Conservation (phyloP, 257 asterid genomes). For the Cordia subcordata region DNA sequence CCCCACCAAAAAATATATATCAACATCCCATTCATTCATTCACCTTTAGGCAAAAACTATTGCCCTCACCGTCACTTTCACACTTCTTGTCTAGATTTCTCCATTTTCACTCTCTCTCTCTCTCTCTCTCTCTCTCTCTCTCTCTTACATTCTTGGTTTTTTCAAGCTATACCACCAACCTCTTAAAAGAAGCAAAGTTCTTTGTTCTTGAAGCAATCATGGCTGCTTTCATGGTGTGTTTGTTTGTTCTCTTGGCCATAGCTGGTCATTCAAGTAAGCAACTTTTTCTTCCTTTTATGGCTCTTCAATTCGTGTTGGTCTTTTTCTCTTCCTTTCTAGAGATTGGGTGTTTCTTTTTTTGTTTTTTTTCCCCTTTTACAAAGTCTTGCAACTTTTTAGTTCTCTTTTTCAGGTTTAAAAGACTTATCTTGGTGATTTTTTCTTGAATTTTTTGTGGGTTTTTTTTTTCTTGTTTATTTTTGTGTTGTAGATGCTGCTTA, state of each 20-base stretch:
- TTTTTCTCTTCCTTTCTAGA: background rate
- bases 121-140: slow-evolving; percentile 2
- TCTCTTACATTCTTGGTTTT: background rate
- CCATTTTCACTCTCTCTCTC: background rate
- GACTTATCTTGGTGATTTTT: background rate
- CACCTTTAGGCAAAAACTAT: background rate
- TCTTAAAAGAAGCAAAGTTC: background rate
- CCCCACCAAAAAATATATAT: background rate
- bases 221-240: slow-evolving; percentile 50
- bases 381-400: background rate
- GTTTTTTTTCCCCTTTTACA: background rate
- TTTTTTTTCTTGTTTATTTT: background rate
- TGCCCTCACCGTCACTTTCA: slow-evolving; percentile 13
- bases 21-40: slow-evolving; percentile 13
- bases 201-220: slow-evolving; percentile 23
- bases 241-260: slow-evolving; percentile 42
- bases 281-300: background rate
- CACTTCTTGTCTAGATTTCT: slow-evolving; percentile 16
- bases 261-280: slow-evolving; percentile 42
- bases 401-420: too few species aligned
- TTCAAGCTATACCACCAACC: background rate
- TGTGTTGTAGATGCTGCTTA: slow-evolving; percentile 46
- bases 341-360: too few species aligned
- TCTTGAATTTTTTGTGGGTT: background rate
- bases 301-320: background rate